Percentiles rank a stretch among this genome's conserved stretches.
phyloP scores from a whole-genome alignment of 2,329 filamentous ascomycete genomes.

The Acephala macrosclerotiorum region DNA sequence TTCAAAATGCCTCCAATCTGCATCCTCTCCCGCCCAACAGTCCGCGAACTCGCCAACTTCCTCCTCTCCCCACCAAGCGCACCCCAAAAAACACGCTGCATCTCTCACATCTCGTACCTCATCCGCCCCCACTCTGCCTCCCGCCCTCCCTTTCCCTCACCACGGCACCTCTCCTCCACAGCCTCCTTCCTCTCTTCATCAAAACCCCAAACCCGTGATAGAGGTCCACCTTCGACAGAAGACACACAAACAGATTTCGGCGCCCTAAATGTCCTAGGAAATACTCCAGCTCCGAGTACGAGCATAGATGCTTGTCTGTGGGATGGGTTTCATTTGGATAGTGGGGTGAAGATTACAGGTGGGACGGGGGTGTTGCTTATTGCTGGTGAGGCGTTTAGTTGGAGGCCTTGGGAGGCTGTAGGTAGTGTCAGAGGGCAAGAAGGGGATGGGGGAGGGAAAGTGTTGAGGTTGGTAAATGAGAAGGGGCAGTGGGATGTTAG shows the following conservation, averaged over 20 bases:
- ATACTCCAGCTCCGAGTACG: constrained; percentile 78
- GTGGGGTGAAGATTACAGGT: constrained; percentile 73
- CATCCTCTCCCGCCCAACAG: constrained; percentile 35
- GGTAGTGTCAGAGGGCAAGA: neutral
- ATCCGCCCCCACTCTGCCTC: constrained; percentile 6
- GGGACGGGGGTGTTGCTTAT: constrained; percentile 80
- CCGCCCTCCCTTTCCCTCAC: too few species aligned
- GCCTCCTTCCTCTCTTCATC: constrained; percentile 20
- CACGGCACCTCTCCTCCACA: constrained; percentile 19
- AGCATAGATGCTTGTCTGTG: constrained; percentile 82
- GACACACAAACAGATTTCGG: constrained; percentile 74
- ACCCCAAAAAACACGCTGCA: constrained; percentile 16
- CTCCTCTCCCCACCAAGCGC: constrained; percentile 32
- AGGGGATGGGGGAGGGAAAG: constrained; percentile 44
- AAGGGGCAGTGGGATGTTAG: constrained; percentile 85
- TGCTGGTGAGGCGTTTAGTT: constrained; percentile 86
- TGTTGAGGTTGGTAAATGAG: constrained; percentile 66
- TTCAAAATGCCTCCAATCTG: constrained; percentile 33
- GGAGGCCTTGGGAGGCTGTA: constrained; percentile 77
- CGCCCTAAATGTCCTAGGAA: constrained; percentile 79
- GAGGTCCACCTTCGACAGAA: constrained; percentile 66
- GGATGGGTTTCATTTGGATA: constrained; percentile 88
- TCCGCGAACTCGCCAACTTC: constrained; percentile 36
- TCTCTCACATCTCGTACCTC: constrained; percentile 18
- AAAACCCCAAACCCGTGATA: constrained; percentile 55